These are phyloP conservation scores for Claviceps sp. DNA, from an alignment of 2,329 filamentous ascomycete species.

Conservation along the genomic window DNA sequence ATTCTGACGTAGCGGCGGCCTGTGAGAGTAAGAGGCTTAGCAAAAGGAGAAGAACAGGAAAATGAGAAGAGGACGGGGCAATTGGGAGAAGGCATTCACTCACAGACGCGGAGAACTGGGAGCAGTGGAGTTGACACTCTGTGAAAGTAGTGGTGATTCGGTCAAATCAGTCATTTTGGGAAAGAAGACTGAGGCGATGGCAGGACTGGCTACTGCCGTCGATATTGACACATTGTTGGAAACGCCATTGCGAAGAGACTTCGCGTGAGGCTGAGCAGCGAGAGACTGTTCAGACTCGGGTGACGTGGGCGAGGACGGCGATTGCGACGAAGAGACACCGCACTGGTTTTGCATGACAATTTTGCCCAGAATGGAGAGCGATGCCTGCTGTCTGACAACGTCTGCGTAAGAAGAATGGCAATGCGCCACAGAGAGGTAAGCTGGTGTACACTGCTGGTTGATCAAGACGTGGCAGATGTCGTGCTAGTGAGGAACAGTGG, in stretches of 20 bases:
- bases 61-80: neutral
- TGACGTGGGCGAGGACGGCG: conserved; percentile 15
- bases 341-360: conserved; percentile 32
- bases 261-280: conserved; percentile 19
- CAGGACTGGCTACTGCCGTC: conserved; percentile 17
- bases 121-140: conserved; percentile 44
- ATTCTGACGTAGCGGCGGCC: conserved; percentile 55
- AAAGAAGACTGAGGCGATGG: conserved; percentile 26
- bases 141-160: conserved; percentile 41
- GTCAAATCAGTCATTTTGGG: conserved; percentile 27
- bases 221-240: conserved; percentile 9
- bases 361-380: conserved; percentile 29
- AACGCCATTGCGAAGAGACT: conserved; percentile 18
- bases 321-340: conserved; percentile 17
- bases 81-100: conserved; percentile 14
- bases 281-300: conserved; percentile 20
- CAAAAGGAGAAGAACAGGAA: too few relatives aligned
- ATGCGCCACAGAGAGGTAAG: conserved; percentile 6
- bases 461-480: conserved; percentile 4
- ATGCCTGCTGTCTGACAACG: conserved; percentile 22
- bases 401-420: conserved; percentile 11
- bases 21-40: conserved; percentile 18
- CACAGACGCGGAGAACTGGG: conserved; percentile 46
- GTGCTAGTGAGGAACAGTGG: conserved; percentile 1
- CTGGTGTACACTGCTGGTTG: conserved; percentile 6